Percentiles rank a stretch among this genome's conserved stretches.
Evolutionary conservation across 1,139 yeast species (phyloP).

Genomic region (Debaryomycetaceae sp.): DNA sequence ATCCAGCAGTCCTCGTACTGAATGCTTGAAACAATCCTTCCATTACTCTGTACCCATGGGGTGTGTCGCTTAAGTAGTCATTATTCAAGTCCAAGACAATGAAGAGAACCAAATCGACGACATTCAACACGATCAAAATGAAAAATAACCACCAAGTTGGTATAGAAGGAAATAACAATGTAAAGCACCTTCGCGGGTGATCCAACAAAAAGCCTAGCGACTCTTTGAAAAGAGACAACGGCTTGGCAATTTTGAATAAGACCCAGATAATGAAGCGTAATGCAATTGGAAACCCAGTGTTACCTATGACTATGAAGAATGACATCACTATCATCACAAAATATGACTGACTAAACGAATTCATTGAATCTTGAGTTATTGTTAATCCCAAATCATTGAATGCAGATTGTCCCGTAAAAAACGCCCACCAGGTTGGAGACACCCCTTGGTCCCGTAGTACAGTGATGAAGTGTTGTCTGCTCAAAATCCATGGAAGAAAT

Average conservation of each 20-base stretch:
- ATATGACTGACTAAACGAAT: conserved; percentile 55
- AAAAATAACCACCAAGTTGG: conserved; percentile 95
- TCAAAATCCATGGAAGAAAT: conserved; percentile 64
- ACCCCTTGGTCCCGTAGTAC: conserved; percentile 53
- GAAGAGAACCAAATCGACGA: conserved; percentile 74
- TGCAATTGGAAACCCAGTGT: conserved; percentile 87
- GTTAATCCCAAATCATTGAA: conserved; percentile 86
- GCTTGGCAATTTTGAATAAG: conserved; percentile 63
- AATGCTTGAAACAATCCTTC: conserved; percentile 90
- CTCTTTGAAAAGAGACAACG: conserved; percentile 63
- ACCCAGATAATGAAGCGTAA: conserved; percentile 81
- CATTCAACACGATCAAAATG: conserved; percentile 68
- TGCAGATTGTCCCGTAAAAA: conserved; percentile 72
- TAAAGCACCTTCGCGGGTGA: conserved; percentile 96
- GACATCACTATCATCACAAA: conserved; percentile 62
- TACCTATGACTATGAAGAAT: conserved; percentile 80
- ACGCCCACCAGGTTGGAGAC: conserved; percentile 87
- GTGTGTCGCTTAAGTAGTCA: conserved; percentile 42
- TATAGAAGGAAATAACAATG: conserved; percentile 81
- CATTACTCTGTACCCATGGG: conserved; percentile 66
- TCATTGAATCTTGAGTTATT: conserved; percentile 75
- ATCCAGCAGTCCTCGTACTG: conserved; percentile 93
- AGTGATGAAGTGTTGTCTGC: conserved; percentile 37
- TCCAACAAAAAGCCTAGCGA: conserved; percentile 83
- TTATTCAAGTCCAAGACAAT: conserved; percentile 70